Evolutionary conservation across 2,329 filamentous ascomycete genomes (phyloP).

Genomic region (Penicillium sp.): DNA sequence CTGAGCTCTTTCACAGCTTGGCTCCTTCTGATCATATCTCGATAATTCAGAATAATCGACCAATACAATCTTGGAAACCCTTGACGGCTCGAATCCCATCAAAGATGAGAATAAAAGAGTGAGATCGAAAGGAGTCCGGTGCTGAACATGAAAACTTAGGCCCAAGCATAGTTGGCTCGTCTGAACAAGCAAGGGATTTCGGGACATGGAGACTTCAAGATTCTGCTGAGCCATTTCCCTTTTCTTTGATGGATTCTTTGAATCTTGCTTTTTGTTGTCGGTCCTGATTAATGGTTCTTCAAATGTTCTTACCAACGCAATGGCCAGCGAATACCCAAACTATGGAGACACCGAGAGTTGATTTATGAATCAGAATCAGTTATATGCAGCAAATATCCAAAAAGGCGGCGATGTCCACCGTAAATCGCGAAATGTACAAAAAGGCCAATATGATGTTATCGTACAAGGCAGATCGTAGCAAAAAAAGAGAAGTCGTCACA

Average conservation of each 20-base stretch:
- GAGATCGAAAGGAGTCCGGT: not conserved
- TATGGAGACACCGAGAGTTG: not conserved
- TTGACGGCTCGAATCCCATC: not conserved
- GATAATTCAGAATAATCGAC: too few relatives aligned
- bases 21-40: not conserved
- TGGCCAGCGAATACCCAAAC: not conserved
- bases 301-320: not conserved
- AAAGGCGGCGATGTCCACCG: not conserved
- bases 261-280: not conserved
- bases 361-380: not conserved
- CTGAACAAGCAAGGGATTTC: not conserved
- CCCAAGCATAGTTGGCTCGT: not conserved
- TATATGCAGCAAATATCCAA: not conserved
- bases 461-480: constrained; percentile 12
- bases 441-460: constrained; percentile 7
- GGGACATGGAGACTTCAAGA: not conserved
- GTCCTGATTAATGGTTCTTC: not conserved
- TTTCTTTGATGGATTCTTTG: not conserved
- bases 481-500: constrained; percentile 14
- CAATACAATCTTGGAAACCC: too few relatives aligned
- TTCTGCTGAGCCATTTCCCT: not conserved
- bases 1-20: not conserved
- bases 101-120: not conserved
- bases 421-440: not conserved
- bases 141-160: not conserved